Percentiles rank a stretch among this genome's conserved stretches.
Evolutionary conservation across 2,329 filamentous ascomycete species (phyloP).

Genomic region (Verticillium albo-atrum): DNA sequence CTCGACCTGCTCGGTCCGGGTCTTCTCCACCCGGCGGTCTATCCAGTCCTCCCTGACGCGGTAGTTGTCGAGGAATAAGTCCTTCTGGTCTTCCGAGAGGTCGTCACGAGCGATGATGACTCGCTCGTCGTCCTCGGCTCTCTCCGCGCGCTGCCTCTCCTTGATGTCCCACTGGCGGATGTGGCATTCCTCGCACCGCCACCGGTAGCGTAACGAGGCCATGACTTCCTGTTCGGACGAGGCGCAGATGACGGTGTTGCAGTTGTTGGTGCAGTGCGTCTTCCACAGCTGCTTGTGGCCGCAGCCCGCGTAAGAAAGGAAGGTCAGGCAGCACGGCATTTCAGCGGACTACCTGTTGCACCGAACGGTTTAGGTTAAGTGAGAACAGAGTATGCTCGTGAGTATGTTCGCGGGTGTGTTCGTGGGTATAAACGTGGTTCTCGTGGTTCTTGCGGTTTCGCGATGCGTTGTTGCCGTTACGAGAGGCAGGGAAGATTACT

Average conservation of each 20-base stretch:
- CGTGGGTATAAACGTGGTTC: no score
- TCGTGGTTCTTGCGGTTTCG: no score
- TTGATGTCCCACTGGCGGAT: background rate
- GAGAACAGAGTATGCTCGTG: no score
- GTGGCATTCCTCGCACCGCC: slow-evolving; percentile 23
- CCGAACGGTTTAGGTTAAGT: no score
- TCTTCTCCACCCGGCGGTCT: slow-evolving; percentile 4
- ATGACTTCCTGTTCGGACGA: slow-evolving; percentile 13
- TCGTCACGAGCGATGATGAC: background rate
- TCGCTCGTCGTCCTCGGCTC: slow-evolving; percentile 7
- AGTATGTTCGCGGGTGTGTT: no score
- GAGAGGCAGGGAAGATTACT: no score
- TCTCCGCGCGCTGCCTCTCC: slow-evolving; percentile 5
- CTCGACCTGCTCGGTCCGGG: slow-evolving; percentile 12
- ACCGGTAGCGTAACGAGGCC: slow-evolving; percentile 17
- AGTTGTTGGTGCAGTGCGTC: slow-evolving; percentile 20
- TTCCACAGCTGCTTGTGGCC: slow-evolving; percentile 20
- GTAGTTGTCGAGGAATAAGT: background rate
- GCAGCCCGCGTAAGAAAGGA: slow-evolving; percentile 20
- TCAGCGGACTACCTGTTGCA: background rate
- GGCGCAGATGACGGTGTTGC: slow-evolving; percentile 16
- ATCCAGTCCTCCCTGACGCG: slow-evolving; percentile 2
- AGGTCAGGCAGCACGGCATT: slow-evolving; percentile 25
- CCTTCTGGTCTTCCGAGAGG: background rate
- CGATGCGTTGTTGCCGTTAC: no score